Percentiles rank a stretch among this genome's conserved stretches.
These are phyloP conservation scores for Pueraria montana DNA, from an alignment of 306 rosid genomes.

Conservation along the genomic window DNA sequence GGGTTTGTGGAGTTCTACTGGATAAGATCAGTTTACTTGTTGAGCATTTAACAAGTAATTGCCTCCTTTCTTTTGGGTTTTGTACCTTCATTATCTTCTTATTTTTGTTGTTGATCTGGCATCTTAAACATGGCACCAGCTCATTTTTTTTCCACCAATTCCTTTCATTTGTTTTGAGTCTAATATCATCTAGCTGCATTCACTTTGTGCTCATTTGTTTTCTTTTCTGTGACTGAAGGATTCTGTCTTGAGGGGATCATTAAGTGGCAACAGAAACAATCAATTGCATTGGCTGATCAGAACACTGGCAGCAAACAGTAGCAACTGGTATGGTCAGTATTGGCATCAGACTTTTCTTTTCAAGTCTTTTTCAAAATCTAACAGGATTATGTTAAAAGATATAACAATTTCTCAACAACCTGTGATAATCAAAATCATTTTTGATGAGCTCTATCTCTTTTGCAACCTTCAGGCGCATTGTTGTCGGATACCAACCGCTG, in stretches of 20 bases:
- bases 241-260: conserved; percentile 34
- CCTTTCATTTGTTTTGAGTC: conserved; percentile 15
- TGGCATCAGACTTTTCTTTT: not conserved
- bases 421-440: conserved; percentile 27
- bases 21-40: no score
- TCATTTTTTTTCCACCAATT: not conserved
- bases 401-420: not conserved
- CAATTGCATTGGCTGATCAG: conserved; percentile 60
- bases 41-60: no score
- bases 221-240: conserved; percentile 46
- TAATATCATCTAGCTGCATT: not conserved
- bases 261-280: conserved; percentile 42
- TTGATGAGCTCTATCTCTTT: not conserved
- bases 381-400: not conserved
- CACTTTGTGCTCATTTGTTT: conserved; percentile 19
- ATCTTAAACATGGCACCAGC: not conserved
- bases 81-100: not conserved
- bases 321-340: conserved; percentile 64
- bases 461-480: conserved; percentile 56
- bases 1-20: no score
- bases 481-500: conserved; percentile 63
- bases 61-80: not conserved
- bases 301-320: conserved; percentile 53
- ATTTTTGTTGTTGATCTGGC: not conserved
- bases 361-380: not conserved